Percentiles rank a stretch among this genome's conserved stretches.
phyloP scores from a whole-genome alignment of 2,329 filamentous ascomycete species.

The Fusarium bactridioides region DNA sequence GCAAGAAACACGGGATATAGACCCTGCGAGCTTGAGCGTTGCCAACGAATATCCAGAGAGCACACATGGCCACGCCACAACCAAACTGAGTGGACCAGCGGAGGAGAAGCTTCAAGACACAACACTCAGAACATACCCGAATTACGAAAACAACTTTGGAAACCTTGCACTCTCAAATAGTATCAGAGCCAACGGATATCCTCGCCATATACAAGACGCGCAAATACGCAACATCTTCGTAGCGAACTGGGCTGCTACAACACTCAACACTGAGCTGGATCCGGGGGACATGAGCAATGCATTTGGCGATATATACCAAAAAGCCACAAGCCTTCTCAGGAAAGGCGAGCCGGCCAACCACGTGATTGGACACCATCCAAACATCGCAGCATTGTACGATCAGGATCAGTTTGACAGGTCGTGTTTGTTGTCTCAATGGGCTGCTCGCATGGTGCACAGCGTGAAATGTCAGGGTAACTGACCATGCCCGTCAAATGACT shows the following conservation, averaged over 20 bases:
- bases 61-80: fast-evolving
- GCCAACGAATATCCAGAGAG: fast-evolving
- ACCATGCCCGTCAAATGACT: fast-evolving
- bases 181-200: not conserved
- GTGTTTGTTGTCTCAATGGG: constrained; percentile 14
- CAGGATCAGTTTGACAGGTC: constrained; percentile 5
- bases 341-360: fast-evolving
- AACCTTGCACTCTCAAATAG: constrained; percentile 1
- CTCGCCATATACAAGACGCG: not conserved
- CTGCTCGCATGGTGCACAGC: constrained; percentile 20
- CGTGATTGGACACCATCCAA: not conserved
- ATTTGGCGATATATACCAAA: not conserved
- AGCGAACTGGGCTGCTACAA: not conserved
- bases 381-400: constrained; percentile 11
- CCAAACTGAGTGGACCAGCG: fast-evolving
- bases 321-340: not conserved
- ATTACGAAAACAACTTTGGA: not conserved
- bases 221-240: constrained; percentile 6
- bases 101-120: fast-evolving
- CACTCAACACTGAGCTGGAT: constrained; percentile 2
- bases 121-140: not conserved
- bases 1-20: not conserved
- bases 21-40: fast-evolving
- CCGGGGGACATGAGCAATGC: not conserved
- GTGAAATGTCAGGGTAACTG: constrained; percentile 6